Base-by-base conservation (phyloP, 345 rosid species). In the Rhodomyrtus tomentosa region DNA sequence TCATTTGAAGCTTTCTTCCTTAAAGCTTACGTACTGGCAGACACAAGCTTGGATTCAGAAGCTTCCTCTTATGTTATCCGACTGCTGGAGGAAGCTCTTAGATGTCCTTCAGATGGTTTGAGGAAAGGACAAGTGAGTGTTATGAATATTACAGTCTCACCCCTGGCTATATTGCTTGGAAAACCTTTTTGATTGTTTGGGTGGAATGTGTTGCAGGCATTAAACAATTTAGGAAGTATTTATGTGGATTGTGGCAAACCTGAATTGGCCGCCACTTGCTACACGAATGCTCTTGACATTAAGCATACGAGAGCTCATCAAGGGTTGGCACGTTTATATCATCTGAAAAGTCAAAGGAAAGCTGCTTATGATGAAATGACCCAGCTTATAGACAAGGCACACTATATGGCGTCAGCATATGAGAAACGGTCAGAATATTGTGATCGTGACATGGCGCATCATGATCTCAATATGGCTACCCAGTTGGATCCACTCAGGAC, bases 231-330 rank as follows among this genome's bases (percentile, higher is more conserved):
- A 80, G 99, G 96, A 45, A 95, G 98, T 85, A 92, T 97, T 32
- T 92, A 93, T 82, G 93, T 93, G 55, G 98, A 97, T 82, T 92
- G 91, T 27, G 93, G 90, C 55, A 92, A 93, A 89, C 91, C 93
- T 62, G 99, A 97, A 81, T 86, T 83, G 84, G 99, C 99, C 72
- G 94, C 91, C 87, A 90, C 85, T 50, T 93, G 98, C 88, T 97
- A 97, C 82, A 92, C 76, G 85, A 95, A 89, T 73, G 99, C 99
- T 73, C 93, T 97, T 49, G 91, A 90, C 84, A 95, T 97, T 87
- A 92, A 92, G 91, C 98, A 97, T 83, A 92, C 98, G 25, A 94
- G 99, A 87, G 99, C 98, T 11, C 99, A 94, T 88, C 99, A 97
- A 95, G 99, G 99, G 27, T 86, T 97, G 85, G 98, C 98, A 2